These are phyloP conservation scores for Xylariaceae sp. DNA, from an alignment of 2,329 filamentous ascomycete genomes.

Conservation along the genomic window DNA sequence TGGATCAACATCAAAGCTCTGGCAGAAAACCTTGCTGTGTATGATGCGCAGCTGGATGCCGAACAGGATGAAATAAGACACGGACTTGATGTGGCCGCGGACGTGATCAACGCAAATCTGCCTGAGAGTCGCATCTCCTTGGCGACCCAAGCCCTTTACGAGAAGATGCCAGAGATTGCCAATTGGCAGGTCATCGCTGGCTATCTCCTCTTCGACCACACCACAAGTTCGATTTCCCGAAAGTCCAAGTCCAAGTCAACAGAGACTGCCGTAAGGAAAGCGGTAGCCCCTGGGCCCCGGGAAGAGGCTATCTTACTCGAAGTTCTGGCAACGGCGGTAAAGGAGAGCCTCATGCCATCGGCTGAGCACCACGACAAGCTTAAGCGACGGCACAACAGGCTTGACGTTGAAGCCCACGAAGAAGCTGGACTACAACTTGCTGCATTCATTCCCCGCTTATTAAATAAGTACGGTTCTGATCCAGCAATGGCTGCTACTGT, in stretches of 20 bases:
- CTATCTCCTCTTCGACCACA: constrained; percentile 90
- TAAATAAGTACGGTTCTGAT: constrained; percentile 91
- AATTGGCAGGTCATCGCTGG: constrained; percentile 86
- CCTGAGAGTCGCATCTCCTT: constrained; percentile 79
- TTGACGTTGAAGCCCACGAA: constrained; percentile 68
- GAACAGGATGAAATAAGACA: constrained; percentile 45
- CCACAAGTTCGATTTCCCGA: constrained; percentile 53
- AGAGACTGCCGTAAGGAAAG: constrained; percentile 60
- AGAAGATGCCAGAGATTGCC: constrained; percentile 71
- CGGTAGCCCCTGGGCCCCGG: constrained; percentile 65
- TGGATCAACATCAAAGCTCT: constrained; percentile 94
- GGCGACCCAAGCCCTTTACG: constrained; percentile 79
- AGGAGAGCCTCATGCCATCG: constrained; percentile 61
- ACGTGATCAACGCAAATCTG: constrained; percentile 57
- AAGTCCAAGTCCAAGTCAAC: constrained; percentile 51
- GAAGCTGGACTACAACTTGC: constrained; percentile 73
- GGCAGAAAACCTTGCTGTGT: constrained; percentile 74
- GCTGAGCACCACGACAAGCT: constrained; percentile 56
- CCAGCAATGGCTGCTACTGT: constrained; percentile 82
- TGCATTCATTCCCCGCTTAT: constrained; percentile 70
- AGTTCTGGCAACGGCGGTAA: constrained; percentile 77
- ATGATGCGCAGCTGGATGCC: constrained; percentile 65
- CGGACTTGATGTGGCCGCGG: constrained; percentile 46
- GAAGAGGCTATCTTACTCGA: constrained; percentile 86
- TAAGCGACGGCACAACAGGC: constrained; percentile 53